Percentiles rank a stretch among this genome's conserved stretches.
Evolutionary conservation across 176 grass and related monocot species (phyloP).

Genomic region (bread wheat (Triticum aestivum)): DNA sequence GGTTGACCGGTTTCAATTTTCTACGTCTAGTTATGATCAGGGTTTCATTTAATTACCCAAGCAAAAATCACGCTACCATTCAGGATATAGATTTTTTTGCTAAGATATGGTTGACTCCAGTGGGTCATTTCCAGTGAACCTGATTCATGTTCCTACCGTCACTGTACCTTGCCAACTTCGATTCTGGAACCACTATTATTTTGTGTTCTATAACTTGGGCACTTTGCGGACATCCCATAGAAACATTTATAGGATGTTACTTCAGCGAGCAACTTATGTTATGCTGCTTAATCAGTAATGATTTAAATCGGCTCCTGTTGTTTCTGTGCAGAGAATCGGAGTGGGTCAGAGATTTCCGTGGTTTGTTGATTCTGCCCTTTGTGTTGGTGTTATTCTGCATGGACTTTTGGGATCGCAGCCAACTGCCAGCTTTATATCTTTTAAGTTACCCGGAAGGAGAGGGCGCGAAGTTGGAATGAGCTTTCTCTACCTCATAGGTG

Average conservation of each 20-base stretch:
- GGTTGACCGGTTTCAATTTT: background rate
- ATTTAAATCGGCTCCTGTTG: background rate
- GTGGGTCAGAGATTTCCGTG: slow-evolving; percentile 83
- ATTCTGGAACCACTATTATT: background rate
- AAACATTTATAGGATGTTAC: slow-evolving; percentile 2
- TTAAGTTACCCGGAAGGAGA: slow-evolving; percentile 45
- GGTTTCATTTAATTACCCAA: background rate
- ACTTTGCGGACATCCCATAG: background rate
- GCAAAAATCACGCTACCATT: background rate
- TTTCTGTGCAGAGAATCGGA: slow-evolving; percentile 69
- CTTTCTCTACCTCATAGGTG: slow-evolving; percentile 76
- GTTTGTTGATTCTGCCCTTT: slow-evolving; percentile 74
- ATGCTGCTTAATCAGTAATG: slow-evolving; percentile 1
- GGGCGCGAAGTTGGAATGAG: slow-evolving; percentile 59
- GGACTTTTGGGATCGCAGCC: slow-evolving; percentile 72
- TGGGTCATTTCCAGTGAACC: background rate
- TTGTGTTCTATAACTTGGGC: background rate
- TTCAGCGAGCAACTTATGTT: background rate
- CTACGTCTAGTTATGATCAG: background rate
- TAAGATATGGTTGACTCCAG: background rate
- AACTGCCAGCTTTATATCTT: slow-evolving; percentile 46
- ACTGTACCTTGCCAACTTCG: background rate
- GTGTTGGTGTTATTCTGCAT: slow-evolving; percentile 81
- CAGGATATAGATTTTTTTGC: background rate
- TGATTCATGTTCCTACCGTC: background rate